These are phyloP conservation scores for Pseudogymnoascus sp. DNA, from an alignment of 2,329 filamentous ascomycete species.

Conservation along the genomic window DNA sequence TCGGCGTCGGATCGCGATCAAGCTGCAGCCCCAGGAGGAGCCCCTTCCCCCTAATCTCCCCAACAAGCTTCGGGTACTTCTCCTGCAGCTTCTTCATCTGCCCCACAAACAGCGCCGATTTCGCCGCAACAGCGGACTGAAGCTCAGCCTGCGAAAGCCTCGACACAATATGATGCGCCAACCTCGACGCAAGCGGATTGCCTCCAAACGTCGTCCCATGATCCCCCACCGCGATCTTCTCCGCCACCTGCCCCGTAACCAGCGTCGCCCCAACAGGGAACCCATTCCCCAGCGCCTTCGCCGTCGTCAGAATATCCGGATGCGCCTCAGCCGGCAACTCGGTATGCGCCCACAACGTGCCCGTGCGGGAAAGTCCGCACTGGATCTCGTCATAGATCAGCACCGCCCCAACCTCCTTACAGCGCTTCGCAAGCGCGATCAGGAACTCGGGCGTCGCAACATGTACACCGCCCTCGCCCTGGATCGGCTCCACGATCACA, in stretches of 20 bases:
- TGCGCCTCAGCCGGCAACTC: conserved; percentile 70
- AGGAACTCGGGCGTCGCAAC: conserved; percentile 79
- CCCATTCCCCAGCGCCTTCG: conserved; percentile 93
- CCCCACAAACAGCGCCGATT: conserved; percentile 51
- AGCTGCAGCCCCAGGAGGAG: conserved; percentile 84
- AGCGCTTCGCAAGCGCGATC: conserved; percentile 71
- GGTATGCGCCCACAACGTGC: conserved; percentile 81
- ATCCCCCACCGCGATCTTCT: conserved; percentile 57
- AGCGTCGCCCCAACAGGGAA: conserved; percentile 86
- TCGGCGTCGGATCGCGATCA: conserved; percentile 58
- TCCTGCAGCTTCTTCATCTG: conserved; percentile 49
- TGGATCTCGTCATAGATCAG: conserved; percentile 97
- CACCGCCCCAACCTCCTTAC: conserved; percentile 78
- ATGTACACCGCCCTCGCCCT: conserved; percentile 91
- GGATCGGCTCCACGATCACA: conserved; percentile 94
- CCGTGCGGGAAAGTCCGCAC: conserved; percentile 82
- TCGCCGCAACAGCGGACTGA: conserved; percentile 60
- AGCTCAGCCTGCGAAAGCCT: conserved; percentile 65
- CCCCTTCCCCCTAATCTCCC: conserved; percentile 73
- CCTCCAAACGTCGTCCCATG: conserved; percentile 71
- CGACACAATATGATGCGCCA: conserved; percentile 79
- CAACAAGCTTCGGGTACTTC: conserved; percentile 62
- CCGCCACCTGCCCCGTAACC: conserved; percentile 52
- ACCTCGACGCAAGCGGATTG: conserved; percentile 58
- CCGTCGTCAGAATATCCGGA: conserved; percentile 87